Base-by-base conservation (phyloP, 2,329 filamentous ascomycete species). In the Claviceps quebecensis region DNA sequence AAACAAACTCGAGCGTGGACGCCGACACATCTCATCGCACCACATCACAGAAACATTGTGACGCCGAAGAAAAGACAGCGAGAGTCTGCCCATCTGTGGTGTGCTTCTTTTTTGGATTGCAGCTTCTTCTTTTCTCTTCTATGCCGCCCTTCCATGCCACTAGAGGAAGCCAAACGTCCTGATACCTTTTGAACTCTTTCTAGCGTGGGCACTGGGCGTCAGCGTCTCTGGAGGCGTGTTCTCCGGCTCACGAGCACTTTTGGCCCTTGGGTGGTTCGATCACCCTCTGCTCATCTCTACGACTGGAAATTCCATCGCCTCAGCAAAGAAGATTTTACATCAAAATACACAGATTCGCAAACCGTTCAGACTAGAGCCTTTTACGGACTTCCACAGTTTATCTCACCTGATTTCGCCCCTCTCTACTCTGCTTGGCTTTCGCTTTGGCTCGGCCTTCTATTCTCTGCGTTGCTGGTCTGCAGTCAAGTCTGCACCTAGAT, bases 21-120 rank as follows among this genome's bases (percentile, higher is more conserved):
- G 29, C 9, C 29, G 29, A 34, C 4, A 34, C 9, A 34, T 11
- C 29, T 34, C 29, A 34, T 34, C 29, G 29, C 29, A 34, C 29
- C 29, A 34, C 29, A 34, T 34, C 29, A 34, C 4, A 22, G 40
- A 23, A 43, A 43, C 5, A 43, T 8, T 34, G 29, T 34, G 29
- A 34, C 29, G 29, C 29, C 9, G 29, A 34, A 43, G 14, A 43
- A 46, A 38, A 29, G n/a, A 49, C 40, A 16, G 45, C 36, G 51
- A 34, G 36, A 16, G 16, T 40, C 19, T 40, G 1, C n/a, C 16
- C 19, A 34, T 34, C 43, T 22, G 48, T 19, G 40, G 19, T 23
- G 17, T 46, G 34, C 45, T 23, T 45, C 37, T 39, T 34, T 52
- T 51, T 53, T 53, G 52, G 52, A 51, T 46, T 44, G 41, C 47